Conservation (phyloP, 768 basidiomycete genomes). For the Tylopilus balloui region DNA sequence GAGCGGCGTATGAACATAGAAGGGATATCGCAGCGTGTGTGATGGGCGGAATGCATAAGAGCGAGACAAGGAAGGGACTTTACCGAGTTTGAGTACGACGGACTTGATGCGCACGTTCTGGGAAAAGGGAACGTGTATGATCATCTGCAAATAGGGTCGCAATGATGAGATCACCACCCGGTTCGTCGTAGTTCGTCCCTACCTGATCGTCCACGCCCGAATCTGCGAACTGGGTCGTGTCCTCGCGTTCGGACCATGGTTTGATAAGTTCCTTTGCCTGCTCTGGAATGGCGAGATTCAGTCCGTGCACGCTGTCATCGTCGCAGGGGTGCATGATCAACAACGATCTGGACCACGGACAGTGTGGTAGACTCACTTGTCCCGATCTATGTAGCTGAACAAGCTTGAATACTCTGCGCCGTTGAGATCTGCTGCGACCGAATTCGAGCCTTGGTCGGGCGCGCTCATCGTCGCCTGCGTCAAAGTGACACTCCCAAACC, state of each 20-base stretch:
- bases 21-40: constrained; percentile 5
- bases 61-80: constrained; percentile 14
- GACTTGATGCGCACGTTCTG: constrained; percentile 75
- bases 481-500: constrained; percentile 13
- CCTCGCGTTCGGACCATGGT: constrained; percentile 76
- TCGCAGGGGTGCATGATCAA: constrained; percentile 1
- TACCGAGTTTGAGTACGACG: constrained; percentile 72
- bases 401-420: constrained; percentile 52
- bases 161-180: constrained; percentile 13
- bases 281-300: constrained; percentile 79
- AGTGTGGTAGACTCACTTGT: constrained; percentile 48
- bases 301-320: constrained; percentile 61
- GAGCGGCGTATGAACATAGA: constrained; percentile 7
- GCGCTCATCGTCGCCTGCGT: constrained; percentile 8
- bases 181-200: constrained; percentile 13
- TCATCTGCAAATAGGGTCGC: constrained; percentile 45
- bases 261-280: constrained; percentile 74
- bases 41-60: constrained; percentile 9
- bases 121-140: constrained; percentile 77
- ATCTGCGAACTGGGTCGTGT: constrained; percentile 59
- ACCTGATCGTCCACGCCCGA: constrained; percentile 88
- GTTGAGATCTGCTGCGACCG: constrained; percentile 42
- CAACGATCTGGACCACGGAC: neutral
- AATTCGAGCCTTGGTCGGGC: constrained; percentile 31
- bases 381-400: constrained; percentile 56